Evolutionary conservation across 345 rosid genomes (phyloP), one percentile per base, ranked within the genome.

Genomic region (Citrus medica): DNA sequence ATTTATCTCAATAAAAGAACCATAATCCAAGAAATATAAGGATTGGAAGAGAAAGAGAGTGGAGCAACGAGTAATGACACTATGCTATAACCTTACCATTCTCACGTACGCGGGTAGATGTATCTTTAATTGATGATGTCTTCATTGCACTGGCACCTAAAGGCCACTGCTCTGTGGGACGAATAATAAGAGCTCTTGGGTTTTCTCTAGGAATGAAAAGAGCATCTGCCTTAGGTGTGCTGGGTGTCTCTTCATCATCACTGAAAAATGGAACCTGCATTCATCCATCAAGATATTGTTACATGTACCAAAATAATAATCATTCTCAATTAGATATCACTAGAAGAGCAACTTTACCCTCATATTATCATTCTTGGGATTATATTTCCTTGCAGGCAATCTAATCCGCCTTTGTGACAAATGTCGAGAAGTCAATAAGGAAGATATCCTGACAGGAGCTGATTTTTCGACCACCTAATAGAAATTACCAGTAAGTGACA

Each of bases 151-250:
- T 81, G 67, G 79, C 69, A 84, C 90, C 89, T 70, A 83, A 76
- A 60, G 88, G 78, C 90, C 87, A 85, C 77, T 86, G 86, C 64
- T 87, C 97, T 21, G 82, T 48, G 63, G 95, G 90, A 75, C 82
- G 92, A 80, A 92, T 91, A 66, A 96, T 88, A 76, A 94, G 83
- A 82, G 97, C 87, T 85, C 97, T 90, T 25, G 99, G 99, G 78
- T 96, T 94, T 83, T 96, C 98, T 86, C 99, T 83, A 21, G 98
- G 99, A 82, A 91, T 78, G 81, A 94, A 88, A 79, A 89, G 82
- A 16, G 98, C 97, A 87, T 91, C 97, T 35, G 97, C 97, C 86
- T 92, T 93, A 0, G 98, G 99, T 38, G 95, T 89, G 79, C 89
- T 87, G 51, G 92, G 88, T 73, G 91, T 85, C 85, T 90, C 96